Evolutionary conservation across 2,329 filamentous ascomycete species (phyloP), one percentile per base, ranked within the genome.

Genomic region (Corinectria fuckeliana): DNA sequence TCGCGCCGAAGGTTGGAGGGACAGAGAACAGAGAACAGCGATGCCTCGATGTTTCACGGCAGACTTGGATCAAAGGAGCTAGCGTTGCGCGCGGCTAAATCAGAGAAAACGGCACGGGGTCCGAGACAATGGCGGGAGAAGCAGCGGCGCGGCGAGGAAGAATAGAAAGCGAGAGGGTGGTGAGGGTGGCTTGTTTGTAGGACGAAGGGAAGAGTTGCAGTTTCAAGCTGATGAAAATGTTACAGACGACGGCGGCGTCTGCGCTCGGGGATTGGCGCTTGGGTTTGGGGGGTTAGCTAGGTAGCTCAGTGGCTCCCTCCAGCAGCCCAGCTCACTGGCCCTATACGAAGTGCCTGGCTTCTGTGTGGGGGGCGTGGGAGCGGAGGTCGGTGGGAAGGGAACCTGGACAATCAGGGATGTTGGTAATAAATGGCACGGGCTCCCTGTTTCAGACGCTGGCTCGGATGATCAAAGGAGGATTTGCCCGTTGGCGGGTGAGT

Each of bases 191-290:
- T 38, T 38, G 63, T 47, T 38, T 38, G 63, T 49, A 56, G 52
- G 54, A 66, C 48, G 47, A 57, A 58, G 55, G 39, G 53, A 49
- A 41, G 45, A 26, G 54, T 48, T 30, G 60, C 39, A 39, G 61
- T 63, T 64, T 68, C 60, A 68, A 70, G 68, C 67, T 69, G 65
- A 67, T 65, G 61, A 62, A 68, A 67, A 61, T 65, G 60, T 64
- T 38, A 60, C 63, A 68, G 65, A 60, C 51, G 34, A 16, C 44
- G 28, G 23, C 56, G 45, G 32, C 23, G 63, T 50, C n/a, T 58
- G 56, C 41, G 32, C 50, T 63, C 59, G 60, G 65, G 64, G 25
- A 65, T 48, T 45, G 56, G 51, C 53, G 51, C 56, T 49, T 47
- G 41, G 41, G 39, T 45, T 47, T 20, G 39, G 36, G 39, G 39